These are phyloP conservation scores for Puccinia triticina DNA, from an alignment of 1,284 basidiomycete genomes.

Conservation along the genomic window DNA sequence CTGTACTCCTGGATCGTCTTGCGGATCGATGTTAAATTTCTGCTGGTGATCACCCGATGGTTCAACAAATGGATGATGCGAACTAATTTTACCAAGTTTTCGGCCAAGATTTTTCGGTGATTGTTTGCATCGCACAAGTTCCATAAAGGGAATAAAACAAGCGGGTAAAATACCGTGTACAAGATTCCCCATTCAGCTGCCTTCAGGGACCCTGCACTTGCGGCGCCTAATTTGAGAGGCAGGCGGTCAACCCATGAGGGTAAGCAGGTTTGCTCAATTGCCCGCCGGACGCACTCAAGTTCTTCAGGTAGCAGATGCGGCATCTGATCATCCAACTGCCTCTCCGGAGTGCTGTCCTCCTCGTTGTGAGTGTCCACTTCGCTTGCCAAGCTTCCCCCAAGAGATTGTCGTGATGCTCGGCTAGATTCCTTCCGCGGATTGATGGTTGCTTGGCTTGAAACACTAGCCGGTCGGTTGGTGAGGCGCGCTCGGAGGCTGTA, in stretches of 20 bases:
- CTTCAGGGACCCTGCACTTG: too few species aligned
- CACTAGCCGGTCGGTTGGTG: neutral
- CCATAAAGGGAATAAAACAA: neutral
- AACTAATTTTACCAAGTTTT: slow-evolving; percentile 9
- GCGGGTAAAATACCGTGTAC: neutral
- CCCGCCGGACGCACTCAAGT: too few species aligned
- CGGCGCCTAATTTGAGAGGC: too few species aligned
- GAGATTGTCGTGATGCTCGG: neutral
- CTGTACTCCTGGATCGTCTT: neutral
- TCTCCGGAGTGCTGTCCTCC: neutral
- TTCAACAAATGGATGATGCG: neutral
- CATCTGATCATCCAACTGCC: slow-evolving; percentile 3
- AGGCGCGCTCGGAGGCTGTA: too few species aligned
- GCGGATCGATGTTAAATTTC: neutral
- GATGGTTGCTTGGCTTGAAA: neutral
- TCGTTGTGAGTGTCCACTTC: neutral
- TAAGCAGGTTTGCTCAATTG: too few species aligned
- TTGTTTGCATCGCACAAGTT: neutral
- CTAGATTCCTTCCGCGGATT: neutral
- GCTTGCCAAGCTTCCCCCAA: neutral
- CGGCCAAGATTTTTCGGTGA: neutral
- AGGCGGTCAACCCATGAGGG: too few species aligned
- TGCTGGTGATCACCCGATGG: neutral
- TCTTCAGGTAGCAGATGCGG: too few species aligned
- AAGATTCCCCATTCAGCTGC: slow-evolving; percentile 13